A percentile compares a stretch with the other conserved stretches of the same genome.
Evolutionary conservation across 495 filamentous ascomycete genomes (phyloP).

Genomic region (Rhypophila decipiens): DNA sequence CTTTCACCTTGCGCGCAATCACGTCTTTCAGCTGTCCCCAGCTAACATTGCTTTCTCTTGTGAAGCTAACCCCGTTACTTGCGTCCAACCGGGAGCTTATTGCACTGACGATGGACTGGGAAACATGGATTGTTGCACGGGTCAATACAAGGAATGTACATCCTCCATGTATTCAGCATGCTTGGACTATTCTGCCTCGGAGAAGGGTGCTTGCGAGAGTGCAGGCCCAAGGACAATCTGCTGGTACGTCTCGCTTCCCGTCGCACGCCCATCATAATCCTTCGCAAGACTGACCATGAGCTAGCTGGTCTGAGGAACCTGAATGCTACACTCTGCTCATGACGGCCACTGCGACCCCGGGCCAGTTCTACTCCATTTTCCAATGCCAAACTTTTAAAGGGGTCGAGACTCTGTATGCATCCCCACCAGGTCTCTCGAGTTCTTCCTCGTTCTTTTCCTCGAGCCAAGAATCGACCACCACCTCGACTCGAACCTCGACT

Average conservation of each 20-base stretch:
- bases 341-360: conserved; percentile 5
- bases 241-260: conserved; percentile 1
- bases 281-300: background rate
- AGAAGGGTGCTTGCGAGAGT: background rate
- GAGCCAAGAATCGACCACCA: background rate
- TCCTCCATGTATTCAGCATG: conserved; percentile 10
- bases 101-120: conserved; percentile 10
- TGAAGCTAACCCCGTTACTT: conserved; percentile 7
- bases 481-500: background rate
- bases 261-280: background rate
- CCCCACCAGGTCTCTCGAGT: background rate
- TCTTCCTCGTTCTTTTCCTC: background rate
- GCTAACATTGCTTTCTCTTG: too few species aligned
- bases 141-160: conserved; percentile 5
- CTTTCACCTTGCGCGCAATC: too few species aligned
- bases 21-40: too few species aligned
- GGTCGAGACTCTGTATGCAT: conserved; percentile 4
- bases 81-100: conserved; percentile 4
- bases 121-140: conserved; percentile 13
- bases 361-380: conserved; percentile 10
- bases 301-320: conserved; percentile 5
- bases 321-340: conserved; percentile 5
- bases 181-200: conserved; percentile 7
- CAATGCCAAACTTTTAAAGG: background rate
- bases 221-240: conserved; percentile 6